Evolutionary conservation across 495 filamentous ascomycete genomes (phyloP).

Genomic region (Staphylotrichum longicolle): DNA sequence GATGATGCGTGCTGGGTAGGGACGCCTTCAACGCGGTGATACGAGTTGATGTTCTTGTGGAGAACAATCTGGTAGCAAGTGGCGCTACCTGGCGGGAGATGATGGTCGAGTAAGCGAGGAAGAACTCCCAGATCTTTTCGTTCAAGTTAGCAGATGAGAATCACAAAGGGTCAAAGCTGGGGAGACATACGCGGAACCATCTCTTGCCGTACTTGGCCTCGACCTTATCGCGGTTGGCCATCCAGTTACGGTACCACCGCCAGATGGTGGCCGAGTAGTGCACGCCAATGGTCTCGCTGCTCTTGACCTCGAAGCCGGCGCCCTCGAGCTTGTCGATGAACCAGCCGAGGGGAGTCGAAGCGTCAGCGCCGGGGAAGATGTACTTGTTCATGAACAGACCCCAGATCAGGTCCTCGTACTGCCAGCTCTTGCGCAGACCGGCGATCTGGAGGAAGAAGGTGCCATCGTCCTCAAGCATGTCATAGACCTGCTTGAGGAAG

Average conservation of each 20-base stretch:
- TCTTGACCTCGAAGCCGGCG: constrained; percentile 76
- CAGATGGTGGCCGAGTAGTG: constrained; percentile 97
- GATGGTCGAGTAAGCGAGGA: constrained; percentile 92
- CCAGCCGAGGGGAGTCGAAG: constrained; percentile 73
- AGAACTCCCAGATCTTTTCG: constrained; percentile 96
- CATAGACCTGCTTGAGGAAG: constrained; percentile 71
- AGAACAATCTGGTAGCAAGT: constrained; percentile 95
- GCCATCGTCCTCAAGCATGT: constrained; percentile 87
- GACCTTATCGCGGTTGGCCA: constrained; percentile 92
- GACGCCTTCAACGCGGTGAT: constrained; percentile 88
- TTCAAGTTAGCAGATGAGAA: constrained; percentile 4
- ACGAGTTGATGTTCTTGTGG: constrained; percentile 98
- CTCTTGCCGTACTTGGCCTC: constrained; percentile 90
- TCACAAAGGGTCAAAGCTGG: background rate
- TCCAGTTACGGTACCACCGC: constrained; percentile 99
- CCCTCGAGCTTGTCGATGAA: constrained; percentile 67
- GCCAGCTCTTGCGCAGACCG: constrained; percentile 77
- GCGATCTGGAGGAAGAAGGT: constrained; percentile 82
- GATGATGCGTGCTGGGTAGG: constrained; percentile 66
- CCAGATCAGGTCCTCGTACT: constrained; percentile 87
- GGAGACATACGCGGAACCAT: constrained; percentile 85
- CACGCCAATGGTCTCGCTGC: constrained; percentile 83
- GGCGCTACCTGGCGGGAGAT: constrained; percentile 84
- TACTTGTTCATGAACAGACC: constrained; percentile 93
- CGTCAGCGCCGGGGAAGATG: constrained; percentile 85